These are phyloP conservation scores for Boletus bicolor DNA, from an alignment of 768 basidiomycete genomes.

Conservation along the genomic window DNA sequence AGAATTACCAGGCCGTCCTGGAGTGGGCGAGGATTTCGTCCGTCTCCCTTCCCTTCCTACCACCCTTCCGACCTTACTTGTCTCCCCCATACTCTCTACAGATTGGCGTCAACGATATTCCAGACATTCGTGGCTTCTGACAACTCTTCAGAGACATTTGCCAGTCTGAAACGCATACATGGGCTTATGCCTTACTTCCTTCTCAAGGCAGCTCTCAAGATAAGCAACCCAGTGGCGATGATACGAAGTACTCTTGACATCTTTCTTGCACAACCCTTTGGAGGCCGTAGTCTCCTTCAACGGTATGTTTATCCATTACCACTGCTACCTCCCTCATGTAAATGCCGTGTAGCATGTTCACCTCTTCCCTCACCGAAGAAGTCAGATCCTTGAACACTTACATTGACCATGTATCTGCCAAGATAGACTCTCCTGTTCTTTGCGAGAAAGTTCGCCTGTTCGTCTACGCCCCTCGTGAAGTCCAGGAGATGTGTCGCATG, in stretches of 20 bases:
- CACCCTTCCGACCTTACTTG: slow-evolving; percentile 4
- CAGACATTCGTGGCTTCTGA: slow-evolving; percentile 94
- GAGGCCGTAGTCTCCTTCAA: slow-evolving; percentile 87
- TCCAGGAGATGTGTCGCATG: slow-evolving; percentile 75
- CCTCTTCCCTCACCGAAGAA: slow-evolving; percentile 87
- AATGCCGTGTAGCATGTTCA: slow-evolving; percentile 75
- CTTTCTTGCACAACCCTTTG: slow-evolving; percentile 96
- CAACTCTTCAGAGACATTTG: slow-evolving; percentile 84
- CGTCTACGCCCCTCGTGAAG: slow-evolving; percentile 83
- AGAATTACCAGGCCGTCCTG: slow-evolving; percentile 82
- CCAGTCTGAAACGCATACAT: slow-evolving; percentile 87
- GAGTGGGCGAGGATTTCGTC: slow-evolving; percentile 98
- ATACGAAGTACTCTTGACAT: slow-evolving; percentile 89
- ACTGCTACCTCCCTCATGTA: neutral
- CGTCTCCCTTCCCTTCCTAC: slow-evolving; percentile 33
- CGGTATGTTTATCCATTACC: slow-evolving; percentile 43
- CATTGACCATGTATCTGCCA: slow-evolving; percentile 81
- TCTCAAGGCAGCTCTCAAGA: slow-evolving; percentile 85
- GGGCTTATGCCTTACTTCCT: slow-evolving; percentile 98
- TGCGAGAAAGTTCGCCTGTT: slow-evolving; percentile 87
- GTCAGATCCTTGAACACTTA: slow-evolving; percentile 81
- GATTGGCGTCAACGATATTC: slow-evolving; percentile 94
- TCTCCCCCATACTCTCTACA: slow-evolving; percentile 30
- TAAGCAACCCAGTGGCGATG: slow-evolving; percentile 96
- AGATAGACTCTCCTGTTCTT: slow-evolving; percentile 83